phyloP scores from a whole-genome alignment of 495 filamentous ascomycete genomes.

The Penicillium parvum region DNA sequence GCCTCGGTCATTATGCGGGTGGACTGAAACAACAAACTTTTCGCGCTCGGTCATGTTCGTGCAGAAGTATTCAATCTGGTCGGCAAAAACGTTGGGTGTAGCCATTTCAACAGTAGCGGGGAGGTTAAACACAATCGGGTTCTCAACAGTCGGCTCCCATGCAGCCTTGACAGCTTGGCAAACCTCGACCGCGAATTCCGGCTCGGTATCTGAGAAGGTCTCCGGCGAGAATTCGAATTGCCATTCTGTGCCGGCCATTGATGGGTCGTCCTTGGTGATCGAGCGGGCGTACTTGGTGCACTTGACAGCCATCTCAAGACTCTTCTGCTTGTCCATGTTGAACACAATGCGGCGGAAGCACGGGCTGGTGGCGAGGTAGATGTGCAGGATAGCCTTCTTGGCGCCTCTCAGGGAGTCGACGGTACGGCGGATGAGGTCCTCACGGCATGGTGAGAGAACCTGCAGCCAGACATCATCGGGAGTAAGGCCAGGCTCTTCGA shows the following conservation, averaged over 20 bases:
- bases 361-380: constrained; percentile 92
- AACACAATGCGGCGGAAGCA: constrained; percentile 92
- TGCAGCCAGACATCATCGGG: constrained; percentile 96
- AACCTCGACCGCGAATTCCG: constrained; percentile 76
- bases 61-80: constrained; percentile 97
- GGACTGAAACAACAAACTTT: constrained; percentile 78
- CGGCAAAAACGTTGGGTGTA: constrained; percentile 94
- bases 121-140: constrained; percentile 95
- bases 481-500: constrained; percentile 79
- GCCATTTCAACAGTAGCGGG: constrained; percentile 95
- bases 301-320: constrained; percentile 74
- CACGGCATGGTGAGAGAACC: constrained; percentile 87
- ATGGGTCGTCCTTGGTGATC: constrained; percentile 92
- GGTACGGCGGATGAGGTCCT: constrained; percentile 86
- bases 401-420: constrained; percentile 85
- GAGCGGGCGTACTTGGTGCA: constrained; percentile 84
- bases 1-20: constrained; percentile 93
- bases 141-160: constrained; percentile 78
- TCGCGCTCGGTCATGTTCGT: constrained; percentile 70
- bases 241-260: constrained; percentile 72
- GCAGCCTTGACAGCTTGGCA: constrained; percentile 96
- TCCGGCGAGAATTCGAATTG: constrained; percentile 94
- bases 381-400: constrained; percentile 95
- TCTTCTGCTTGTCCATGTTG: constrained; percentile 76
- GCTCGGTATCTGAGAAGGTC: constrained; percentile 88